Evolutionary conservation across 768 basidiomycete species (phyloP).

Genomic region (Paxillus rubicundulus): DNA sequence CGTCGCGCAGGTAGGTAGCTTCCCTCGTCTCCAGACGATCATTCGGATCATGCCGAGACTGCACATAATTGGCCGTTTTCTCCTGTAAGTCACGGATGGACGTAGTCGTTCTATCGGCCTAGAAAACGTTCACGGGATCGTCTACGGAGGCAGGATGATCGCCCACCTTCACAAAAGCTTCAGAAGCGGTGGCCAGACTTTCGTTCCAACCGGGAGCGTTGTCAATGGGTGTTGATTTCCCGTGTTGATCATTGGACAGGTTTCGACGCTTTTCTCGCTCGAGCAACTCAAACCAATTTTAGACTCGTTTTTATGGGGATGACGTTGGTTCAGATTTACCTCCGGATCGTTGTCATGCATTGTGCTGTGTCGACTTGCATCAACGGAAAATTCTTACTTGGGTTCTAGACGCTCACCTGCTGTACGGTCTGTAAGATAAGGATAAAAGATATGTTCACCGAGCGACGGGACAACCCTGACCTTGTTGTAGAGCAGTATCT

Average conservation of each 20-base stretch:
- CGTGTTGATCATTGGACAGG: slow-evolving; percentile 41
- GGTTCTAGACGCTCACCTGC: slow-evolving; percentile 22
- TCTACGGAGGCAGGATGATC: neutral
- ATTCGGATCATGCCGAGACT: slow-evolving; percentile 14
- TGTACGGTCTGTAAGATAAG: slow-evolving; percentile 15
- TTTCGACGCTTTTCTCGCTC: slow-evolving; percentile 55
- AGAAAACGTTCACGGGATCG: neutral
- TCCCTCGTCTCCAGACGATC: slow-evolving; percentile 17
- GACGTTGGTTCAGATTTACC: slow-evolving; percentile 27
- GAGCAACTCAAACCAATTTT: slow-evolving; percentile 36
- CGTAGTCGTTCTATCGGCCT: slow-evolving; percentile 26
- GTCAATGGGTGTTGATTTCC: slow-evolving; percentile 47
- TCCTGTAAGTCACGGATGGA: slow-evolving; percentile 19
- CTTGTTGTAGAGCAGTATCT: neutral
- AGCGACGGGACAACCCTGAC: neutral
- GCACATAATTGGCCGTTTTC: slow-evolving; percentile 21
- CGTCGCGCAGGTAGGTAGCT: slow-evolving; percentile 27
- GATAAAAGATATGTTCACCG: neutral
- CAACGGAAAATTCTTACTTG: neutral
- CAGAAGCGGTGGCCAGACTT: slow-evolving; percentile 57
- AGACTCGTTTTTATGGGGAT: neutral
- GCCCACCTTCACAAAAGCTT: slow-evolving; percentile 61
- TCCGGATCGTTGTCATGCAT: slow-evolving; percentile 61
- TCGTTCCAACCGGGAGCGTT: slow-evolving; percentile 75
- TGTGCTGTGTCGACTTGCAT: slow-evolving; percentile 34